Percentiles rank a stretch among this genome's conserved stretches.
Conservation (phyloP, 2,329 filamentous ascomycete species). For the Claviceps arundinis region DNA sequence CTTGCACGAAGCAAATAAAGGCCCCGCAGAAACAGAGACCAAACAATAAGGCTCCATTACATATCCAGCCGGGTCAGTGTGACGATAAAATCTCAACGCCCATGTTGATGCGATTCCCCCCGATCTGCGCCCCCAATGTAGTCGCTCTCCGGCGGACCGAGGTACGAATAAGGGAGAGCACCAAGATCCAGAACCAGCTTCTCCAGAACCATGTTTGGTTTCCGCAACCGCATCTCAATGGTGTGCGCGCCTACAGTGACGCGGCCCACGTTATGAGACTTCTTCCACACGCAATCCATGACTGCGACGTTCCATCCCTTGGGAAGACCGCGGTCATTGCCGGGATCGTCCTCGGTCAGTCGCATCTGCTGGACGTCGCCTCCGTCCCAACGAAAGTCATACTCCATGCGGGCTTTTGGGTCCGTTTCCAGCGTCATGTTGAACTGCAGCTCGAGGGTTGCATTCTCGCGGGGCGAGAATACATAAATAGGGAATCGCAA, state of each 20-base stretch:
- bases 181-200: constrained; percentile 22
- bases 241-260: constrained; percentile 15
- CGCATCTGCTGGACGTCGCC: constrained; percentile 18
- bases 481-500: constrained; percentile 20
- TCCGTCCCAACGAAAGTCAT: constrained; percentile 34
- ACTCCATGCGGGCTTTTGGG: constrained; percentile 33
- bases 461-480: constrained; percentile 11
- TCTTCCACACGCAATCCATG: constrained; percentile 35
- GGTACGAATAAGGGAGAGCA: constrained; percentile 20
- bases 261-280: constrained; percentile 18
- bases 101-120: constrained; percentile 3
- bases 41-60: not conserved
- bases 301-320: constrained; percentile 35
- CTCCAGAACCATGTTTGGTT: constrained; percentile 23
- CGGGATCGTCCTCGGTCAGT: constrained; percentile 16
- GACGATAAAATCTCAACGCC: constrained; percentile 1
- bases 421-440: constrained; percentile 35
- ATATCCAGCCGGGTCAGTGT: not conserved
- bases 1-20: too few relatives aligned
- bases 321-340: constrained; percentile 24
- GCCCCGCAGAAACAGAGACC: not conserved
- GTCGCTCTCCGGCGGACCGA: constrained; percentile 21
- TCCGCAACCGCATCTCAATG: constrained; percentile 17
- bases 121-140: constrained; percentile 5
- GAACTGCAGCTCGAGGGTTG: constrained; percentile 21